Conservation (phyloP, 176 grass and related monocot genomes). For the Triticum monococcum region DNA sequence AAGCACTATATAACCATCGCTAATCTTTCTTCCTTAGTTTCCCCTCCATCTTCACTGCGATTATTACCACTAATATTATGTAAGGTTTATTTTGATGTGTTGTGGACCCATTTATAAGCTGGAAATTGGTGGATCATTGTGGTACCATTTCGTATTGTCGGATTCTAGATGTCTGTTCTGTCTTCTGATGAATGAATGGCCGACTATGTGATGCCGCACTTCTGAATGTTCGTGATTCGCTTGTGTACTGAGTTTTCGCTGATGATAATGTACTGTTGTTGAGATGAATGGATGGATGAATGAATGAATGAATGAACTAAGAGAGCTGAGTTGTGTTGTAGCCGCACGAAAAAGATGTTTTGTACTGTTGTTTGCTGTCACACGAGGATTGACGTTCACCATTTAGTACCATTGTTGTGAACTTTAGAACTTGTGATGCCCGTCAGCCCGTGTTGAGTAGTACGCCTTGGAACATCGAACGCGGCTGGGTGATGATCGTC, state of each 20-base stretch:
- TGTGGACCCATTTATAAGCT: neutral
- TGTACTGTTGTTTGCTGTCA: neutral
- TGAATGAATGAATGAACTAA: no score
- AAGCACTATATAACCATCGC: conserved; percentile 9
- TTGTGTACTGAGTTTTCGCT: neutral
- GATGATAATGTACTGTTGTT: no score
- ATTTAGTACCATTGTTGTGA: no score
- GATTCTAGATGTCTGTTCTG: neutral
- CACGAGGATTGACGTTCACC: no score
- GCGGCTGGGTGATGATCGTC: no score
- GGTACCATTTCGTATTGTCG: neutral
- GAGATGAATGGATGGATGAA: no score
- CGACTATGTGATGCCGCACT: neutral
- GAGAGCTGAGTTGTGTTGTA: neutral
- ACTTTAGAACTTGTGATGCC: no score
- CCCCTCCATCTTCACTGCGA: neutral
- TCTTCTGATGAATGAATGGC: neutral
- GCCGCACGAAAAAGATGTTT: neutral
- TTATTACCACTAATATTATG: neutral
- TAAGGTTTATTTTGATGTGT: neutral
- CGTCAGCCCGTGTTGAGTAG: no score
- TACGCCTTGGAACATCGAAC: no score
- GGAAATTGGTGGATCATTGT: neutral
- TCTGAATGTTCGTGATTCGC: neutral
- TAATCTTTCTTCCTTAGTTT: neutral